Evolutionary conservation across 2,329 filamentous ascomycete genomes (phyloP), one percentile per base, ranked within the genome.

Genomic region (Leptographium wingfieldii): DNA sequence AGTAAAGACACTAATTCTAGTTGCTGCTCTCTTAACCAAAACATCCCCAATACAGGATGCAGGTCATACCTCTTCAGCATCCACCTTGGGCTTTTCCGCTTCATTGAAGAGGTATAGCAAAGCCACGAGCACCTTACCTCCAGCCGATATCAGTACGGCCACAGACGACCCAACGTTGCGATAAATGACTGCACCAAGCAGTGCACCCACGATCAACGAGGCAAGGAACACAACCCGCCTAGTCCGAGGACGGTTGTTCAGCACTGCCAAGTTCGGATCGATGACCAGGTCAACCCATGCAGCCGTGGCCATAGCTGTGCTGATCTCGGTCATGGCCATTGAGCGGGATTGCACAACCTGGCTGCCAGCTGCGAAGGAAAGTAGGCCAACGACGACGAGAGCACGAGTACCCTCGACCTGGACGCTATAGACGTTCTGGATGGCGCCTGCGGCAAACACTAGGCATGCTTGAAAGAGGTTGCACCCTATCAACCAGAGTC

Each of bases 221-320:
- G 72, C 22, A 52, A 84, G 68, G 62, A 84, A 84, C 46, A 73
- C 69, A 4, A 77, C 68, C 3, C 80, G 70, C 5, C 81, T 70
- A 43, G 77, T 81, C 19, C 81, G 69, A 2, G 76, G 71, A 19
- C 77, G 70, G 65, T 84, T 84, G 16, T 72, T 65, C 10, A 69
- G 10, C 5, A 67, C 69, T 22, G 81, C 74, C 56, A 85, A 69
- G 6, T 72, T 71, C 35, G 73, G 73, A 66, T 85, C 82, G 59
- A 83, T 79, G 57, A 83, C 68, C 59, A 84, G 66, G 65, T 85
- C 82, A 1, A 85, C 73, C 76, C 80, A 85, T 1, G 82, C 82
- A 0, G 82, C 81, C 5, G 82, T 85, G 0, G 81, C 82, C 81
- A 85, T 85, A 31, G 82, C 81, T 0, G 83, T 85, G 61, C 76